Evolutionary conservation across 495 filamentous ascomycete genomes (phyloP), one percentile per base, ranked within the genome.

Genomic region (Hypoxylon subgilvum): DNA sequence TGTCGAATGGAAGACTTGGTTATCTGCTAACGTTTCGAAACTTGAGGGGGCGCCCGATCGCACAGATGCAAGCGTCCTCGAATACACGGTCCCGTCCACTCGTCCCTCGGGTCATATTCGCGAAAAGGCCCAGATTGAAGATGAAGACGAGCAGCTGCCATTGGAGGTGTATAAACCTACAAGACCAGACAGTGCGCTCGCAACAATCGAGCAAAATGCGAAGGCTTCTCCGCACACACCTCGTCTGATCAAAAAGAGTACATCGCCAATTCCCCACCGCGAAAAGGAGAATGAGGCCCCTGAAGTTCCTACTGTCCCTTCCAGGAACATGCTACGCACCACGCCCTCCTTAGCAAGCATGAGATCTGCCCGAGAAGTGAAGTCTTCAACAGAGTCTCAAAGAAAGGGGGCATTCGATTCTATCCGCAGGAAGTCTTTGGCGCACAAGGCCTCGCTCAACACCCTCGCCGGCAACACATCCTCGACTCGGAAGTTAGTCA

Each of bases 111-210:
- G 80, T 0, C 87, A 89, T 66, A 62, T 85, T 43, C 75, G 85
- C 10, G 87, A 90, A 69, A 51, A 72, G 25, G 79, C 86, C 1
- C 84, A 88, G 39, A 84, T 83, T 38, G 66, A 78, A 21, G 78
- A 76, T 22, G 82, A 87, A 8, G 71, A 73, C 8, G 70, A 68
- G 4, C 65, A 76, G 17, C 14, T 34, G 4, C n/a, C 31, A 17
- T 21, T 61, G 32, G 34, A 58, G 52, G 42, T 59, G 18, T 60
- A 65, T 42, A 63, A 51, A 12, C 55, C 55, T 6, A 60, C 52
- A 16, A 21, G 44, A 12, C 49, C 32, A 27, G 56, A 42, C 1
- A 55, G 35, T 17, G 61, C 23, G 6, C 53, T 58, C 16, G 44
- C 21, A 42, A 57, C 62, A 8, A 41, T 49, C 12, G 57, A 46